A percentile compares a stretch with the other conserved stretches of the same genome.
phyloP scores from a whole-genome alignment of 1,284 basidiomycete species.

The Fomitopsis pinicola region DNA sequence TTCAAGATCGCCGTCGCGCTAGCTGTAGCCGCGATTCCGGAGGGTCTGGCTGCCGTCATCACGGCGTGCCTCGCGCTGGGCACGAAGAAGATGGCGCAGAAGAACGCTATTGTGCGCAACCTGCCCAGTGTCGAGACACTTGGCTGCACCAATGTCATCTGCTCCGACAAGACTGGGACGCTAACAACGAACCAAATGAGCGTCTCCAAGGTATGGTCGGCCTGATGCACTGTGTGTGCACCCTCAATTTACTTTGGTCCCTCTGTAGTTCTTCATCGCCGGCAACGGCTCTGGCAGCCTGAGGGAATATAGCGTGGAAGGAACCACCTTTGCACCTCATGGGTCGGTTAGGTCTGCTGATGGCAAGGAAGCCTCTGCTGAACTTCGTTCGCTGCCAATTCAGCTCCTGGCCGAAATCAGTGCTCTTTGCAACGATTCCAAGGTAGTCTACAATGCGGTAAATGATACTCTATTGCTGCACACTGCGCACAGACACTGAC shows the following conservation, averaged over 20 bases:
- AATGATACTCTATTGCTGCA: constrained; percentile 18
- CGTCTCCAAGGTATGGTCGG: constrained; percentile 64
- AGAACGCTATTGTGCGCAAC: constrained; percentile 94
- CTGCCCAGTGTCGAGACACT: constrained; percentile 96
- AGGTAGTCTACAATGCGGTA: constrained; percentile 81
- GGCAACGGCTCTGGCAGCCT: constrained; percentile 49
- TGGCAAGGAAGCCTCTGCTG: constrained; percentile 52
- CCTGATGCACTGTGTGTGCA: background rate
- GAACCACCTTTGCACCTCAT: constrained; percentile 84
- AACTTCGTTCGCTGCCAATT: constrained; percentile 69
- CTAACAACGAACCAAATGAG: constrained; percentile 97
- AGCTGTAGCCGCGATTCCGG: constrained; percentile 94
- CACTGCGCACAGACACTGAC: background rate
- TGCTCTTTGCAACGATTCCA: constrained; percentile 91
- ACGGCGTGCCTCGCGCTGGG: constrained; percentile 95
- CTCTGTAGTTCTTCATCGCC: constrained; percentile 68
- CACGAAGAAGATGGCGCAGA: constrained; percentile 97
- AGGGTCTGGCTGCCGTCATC: constrained; percentile 93
- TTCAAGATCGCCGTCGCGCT: constrained; percentile 97
- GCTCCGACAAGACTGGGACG: constrained; percentile 96
- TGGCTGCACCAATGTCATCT: constrained; percentile 95
- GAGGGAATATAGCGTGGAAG: constrained; percentile 78
- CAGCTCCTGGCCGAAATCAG: constrained; percentile 85
- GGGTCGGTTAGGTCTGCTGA: constrained; percentile 68
- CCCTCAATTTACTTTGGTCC: constrained; percentile 7